Conservation (phyloP, 805 yeast genomes). For the Nakazawaea populi region DNA sequence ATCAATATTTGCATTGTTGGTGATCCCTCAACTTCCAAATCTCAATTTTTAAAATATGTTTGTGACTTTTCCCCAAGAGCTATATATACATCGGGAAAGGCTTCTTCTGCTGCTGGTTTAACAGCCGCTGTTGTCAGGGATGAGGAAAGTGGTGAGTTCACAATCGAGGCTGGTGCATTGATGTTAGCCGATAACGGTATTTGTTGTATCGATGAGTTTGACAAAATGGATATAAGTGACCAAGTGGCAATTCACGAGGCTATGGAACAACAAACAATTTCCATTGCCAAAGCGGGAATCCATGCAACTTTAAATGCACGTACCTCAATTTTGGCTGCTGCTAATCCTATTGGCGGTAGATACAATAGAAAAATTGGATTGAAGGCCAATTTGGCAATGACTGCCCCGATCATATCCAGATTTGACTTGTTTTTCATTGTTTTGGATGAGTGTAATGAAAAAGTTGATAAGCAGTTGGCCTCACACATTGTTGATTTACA, state of each 20-base stretch:
- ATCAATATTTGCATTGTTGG: constrained; percentile 95
- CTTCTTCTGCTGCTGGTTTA: constrained; percentile 97
- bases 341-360: constrained; percentile 96
- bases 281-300: constrained; percentile 97
- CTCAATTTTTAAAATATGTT: constrained; percentile 92
- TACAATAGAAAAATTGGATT: constrained; percentile 83
- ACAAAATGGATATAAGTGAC: constrained; percentile 92
- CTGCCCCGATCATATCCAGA: constrained; percentile 98
- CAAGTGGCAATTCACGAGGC: constrained; percentile 99
- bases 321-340: constrained; percentile 96
- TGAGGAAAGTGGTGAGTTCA: constrained; percentile 94
- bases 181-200: constrained; percentile 98
- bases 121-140: constrained; percentile 98
- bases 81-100: constrained; percentile 95
- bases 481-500: constrained; percentile 90
- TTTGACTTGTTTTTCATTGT: constrained; percentile 94
- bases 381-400: constrained; percentile 85
- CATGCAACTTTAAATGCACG: constrained; percentile 97
- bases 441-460: constrained; percentile 90
- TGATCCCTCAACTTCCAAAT: constrained; percentile 95
- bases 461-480: constrained; percentile 84
- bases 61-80: constrained; percentile 90
- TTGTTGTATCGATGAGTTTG: constrained; percentile 98
- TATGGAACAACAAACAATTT: constrained; percentile 98
- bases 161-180: constrained; percentile 97